phyloP scores from a whole-genome alignment of 2,329 filamentous ascomycete species.

The Fusarium luffae region DNA sequence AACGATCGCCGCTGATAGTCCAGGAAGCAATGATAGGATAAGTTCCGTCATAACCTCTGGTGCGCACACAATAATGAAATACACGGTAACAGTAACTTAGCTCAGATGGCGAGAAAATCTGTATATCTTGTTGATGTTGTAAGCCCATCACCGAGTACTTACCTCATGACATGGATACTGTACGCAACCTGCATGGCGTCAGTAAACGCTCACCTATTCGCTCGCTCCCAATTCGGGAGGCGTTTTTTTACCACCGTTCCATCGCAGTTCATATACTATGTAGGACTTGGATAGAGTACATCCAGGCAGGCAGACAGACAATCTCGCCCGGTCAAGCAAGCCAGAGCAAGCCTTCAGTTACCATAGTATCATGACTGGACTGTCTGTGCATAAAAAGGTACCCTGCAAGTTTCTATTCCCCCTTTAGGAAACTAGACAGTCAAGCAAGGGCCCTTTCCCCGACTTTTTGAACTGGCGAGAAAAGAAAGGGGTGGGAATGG shows the following conservation, averaged over 20 bases:
- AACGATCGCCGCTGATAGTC: constrained; percentile 19
- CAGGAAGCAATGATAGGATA: constrained; percentile 18
- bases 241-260: neutral
- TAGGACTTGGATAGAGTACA: neutral
- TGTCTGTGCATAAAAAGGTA: constrained; percentile 5
- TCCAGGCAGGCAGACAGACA: neutral
- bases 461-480: constrained; percentile 10
- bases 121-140: constrained; percentile 13
- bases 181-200: constrained; percentile 35
- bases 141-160: neutral
- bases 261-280: neutral
- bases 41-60: constrained; percentile 1
- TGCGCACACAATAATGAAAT: neutral
- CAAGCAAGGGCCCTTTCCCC: neutral
- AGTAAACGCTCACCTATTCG: constrained; percentile 34
- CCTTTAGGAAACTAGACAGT: constrained; percentile 22
- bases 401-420: constrained; percentile 17
- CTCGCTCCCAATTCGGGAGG: constrained; percentile 33
- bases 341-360: neutral
- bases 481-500: constrained; percentile 16
- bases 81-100: neutral
- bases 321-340: constrained; percentile 8
- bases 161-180: constrained; percentile 7
- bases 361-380: neutral
- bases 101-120: constrained; percentile 36